Percentiles rank a stretch among this genome's conserved stretches.
These are phyloP conservation scores for Lasiodiplodia sp. DNA, from an alignment of 2,329 filamentous ascomycete species.

Conservation along the genomic window DNA sequence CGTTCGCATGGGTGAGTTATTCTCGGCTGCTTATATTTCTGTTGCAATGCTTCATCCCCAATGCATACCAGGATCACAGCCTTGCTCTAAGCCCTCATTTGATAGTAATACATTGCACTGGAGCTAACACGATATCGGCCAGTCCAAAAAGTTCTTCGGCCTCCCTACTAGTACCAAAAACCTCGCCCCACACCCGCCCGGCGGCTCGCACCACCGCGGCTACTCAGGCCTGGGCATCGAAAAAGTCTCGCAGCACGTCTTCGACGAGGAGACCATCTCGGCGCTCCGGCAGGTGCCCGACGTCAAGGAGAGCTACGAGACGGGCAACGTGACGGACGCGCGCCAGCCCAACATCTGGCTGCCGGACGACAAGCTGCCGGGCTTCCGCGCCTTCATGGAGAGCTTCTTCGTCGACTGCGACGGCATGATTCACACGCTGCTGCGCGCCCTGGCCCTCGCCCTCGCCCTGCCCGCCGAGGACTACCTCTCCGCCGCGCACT, in stretches of 20 bases:
- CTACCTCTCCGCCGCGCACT: slow-evolving; percentile 38
- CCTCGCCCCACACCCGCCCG: slow-evolving; percentile 49
- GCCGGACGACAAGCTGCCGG: slow-evolving; percentile 46
- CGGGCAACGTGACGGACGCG: slow-evolving; percentile 39
- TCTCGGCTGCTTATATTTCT: background rate
- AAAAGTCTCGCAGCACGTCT: slow-evolving; percentile 45
- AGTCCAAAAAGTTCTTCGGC: slow-evolving; percentile 48
- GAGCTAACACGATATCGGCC: background rate
- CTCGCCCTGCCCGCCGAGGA: slow-evolving; percentile 33
- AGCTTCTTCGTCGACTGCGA: slow-evolving; percentile 36
- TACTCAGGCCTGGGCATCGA: slow-evolving; percentile 49
- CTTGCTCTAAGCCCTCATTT: background rate
- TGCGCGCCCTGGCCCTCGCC: slow-evolving; percentile 39
- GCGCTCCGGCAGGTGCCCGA: slow-evolving; percentile 39
- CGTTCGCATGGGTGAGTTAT: slow-evolving; percentile 40
- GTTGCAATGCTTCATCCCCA: slow-evolving; percentile 30
- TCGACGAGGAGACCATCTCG: slow-evolving; percentile 34
- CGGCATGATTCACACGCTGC: slow-evolving; percentile 36
- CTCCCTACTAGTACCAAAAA: slow-evolving; percentile 46
- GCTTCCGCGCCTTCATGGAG: slow-evolving; percentile 45
- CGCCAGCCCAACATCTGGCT: slow-evolving; percentile 52
- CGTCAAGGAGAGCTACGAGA: slow-evolving; percentile 46
- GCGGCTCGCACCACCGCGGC: slow-evolving; percentile 48
- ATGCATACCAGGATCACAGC: background rate
- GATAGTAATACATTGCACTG: too few species aligned